Conservation (phyloP, 352 stramenopile genomes). For the Nothophytophthora sp. region DNA sequence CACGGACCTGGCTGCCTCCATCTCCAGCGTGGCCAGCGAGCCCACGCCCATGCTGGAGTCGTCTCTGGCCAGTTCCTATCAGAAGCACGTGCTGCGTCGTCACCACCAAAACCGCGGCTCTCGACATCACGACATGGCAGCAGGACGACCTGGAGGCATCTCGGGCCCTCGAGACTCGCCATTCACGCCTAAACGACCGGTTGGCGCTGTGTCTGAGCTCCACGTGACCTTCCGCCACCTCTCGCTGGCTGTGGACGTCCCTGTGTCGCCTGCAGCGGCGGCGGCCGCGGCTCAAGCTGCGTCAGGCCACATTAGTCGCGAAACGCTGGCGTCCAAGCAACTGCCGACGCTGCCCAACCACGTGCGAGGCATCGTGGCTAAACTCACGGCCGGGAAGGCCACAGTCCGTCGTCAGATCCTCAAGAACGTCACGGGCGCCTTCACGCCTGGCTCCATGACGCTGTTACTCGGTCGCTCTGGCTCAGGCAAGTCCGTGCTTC, state of each 20-base stretch:
- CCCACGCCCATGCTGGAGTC: slow-evolving; percentile 29
- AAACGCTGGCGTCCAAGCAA: slow-evolving; percentile 37
- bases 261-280: slow-evolving; percentile 19
- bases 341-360: slow-evolving; percentile 59
- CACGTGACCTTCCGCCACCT: slow-evolving; percentile 37
- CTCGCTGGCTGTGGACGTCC: slow-evolving; percentile 30
- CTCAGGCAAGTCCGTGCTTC: slow-evolving; percentile 48
- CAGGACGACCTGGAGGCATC: slow-evolving; percentile 1
- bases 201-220: slow-evolving; percentile 25
- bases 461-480: slow-evolving; percentile 50
- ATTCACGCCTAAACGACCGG: slow-evolving; percentile 27
- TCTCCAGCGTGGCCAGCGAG: slow-evolving; percentile 32
- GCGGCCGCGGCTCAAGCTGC: slow-evolving; percentile 21
- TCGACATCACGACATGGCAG: slow-evolving; percentile 8
- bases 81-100: slow-evolving; percentile 29
- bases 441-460: slow-evolving; percentile 48
- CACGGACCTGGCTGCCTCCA: slow-evolving; percentile 23
- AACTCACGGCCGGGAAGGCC: slow-evolving; percentile 37
- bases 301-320: slow-evolving; percentile 26
- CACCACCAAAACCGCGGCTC: slow-evolving; percentile 18
- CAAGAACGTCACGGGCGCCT: slow-evolving; percentile 37
- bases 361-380: slow-evolving; percentile 31
- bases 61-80: slow-evolving; percentile 21
- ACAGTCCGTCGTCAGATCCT: slow-evolving; percentile 44
- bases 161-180: slow-evolving; percentile 16